A percentile compares a stretch with the other conserved stretches of the same genome.
These are phyloP conservation scores for Coprinellus micaceus DNA, from an alignment of 768 basidiomycete species.

Conservation along the genomic window DNA sequence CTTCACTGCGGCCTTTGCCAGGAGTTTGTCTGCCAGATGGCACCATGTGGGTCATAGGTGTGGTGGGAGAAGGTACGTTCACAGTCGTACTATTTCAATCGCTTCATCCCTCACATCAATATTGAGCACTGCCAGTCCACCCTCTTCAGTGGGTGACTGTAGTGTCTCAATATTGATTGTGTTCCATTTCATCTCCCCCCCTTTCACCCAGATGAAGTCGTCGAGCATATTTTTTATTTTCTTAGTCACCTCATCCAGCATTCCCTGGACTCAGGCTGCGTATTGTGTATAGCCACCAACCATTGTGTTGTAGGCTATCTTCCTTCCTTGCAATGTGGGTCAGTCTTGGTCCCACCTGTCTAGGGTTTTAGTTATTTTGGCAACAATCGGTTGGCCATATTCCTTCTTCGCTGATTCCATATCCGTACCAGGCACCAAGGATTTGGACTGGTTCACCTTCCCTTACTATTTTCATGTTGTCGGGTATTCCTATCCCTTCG, in stretches of 20 bases:
- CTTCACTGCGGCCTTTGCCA: background rate
- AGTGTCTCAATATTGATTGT: slow-evolving; percentile 15
- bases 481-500: background rate
- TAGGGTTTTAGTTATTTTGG: background rate
- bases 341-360: background rate
- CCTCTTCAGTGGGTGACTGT: background rate
- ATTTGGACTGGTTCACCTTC: background rate
- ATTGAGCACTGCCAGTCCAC: slow-evolving; percentile 18
- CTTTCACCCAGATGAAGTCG: too few species aligned
- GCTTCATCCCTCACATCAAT: slow-evolving; percentile 18
- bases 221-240: slow-evolving; percentile 18
- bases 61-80: background rate
- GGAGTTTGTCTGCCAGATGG: background rate
- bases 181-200: too few species aligned
- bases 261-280: background rate
- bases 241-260: background rate
- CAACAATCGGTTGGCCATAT: background rate
- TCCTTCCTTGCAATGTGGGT: background rate
- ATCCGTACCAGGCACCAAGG: background rate
- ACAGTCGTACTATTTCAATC: background rate
- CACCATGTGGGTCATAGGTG: background rate
- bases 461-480: background rate
- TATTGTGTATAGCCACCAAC: background rate
- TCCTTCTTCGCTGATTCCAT: background rate
- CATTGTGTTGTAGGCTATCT: background rate